These are phyloP conservation scores for Claviceps digitariae DNA, from an alignment of 2,329 filamentous ascomycete genomes.

Conservation along the genomic window DNA sequence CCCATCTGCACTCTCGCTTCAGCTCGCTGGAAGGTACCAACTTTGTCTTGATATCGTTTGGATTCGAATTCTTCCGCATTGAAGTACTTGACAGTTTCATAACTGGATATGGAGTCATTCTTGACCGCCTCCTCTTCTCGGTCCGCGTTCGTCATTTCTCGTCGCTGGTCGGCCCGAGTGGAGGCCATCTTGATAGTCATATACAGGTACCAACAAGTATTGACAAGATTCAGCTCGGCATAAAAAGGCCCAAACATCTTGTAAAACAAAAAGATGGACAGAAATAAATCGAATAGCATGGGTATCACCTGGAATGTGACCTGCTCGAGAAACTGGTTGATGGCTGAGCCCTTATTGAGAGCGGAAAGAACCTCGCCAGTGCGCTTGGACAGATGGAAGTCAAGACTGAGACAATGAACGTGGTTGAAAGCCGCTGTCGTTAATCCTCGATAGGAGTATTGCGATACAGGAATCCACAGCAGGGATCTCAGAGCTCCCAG, in stretches of 20 bases:
- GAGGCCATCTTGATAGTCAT: slow-evolving; percentile 93
- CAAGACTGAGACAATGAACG: slow-evolving; percentile 85
- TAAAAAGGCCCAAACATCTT: slow-evolving; percentile 51
- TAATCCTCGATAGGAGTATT: slow-evolving; percentile 90
- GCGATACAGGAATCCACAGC: slow-evolving; percentile 91
- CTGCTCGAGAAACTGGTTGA: slow-evolving; percentile 94
- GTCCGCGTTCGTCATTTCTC: slow-evolving; percentile 89
- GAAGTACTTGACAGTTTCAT: slow-evolving; percentile 89
- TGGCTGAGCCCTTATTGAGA: slow-evolving; percentile 87
- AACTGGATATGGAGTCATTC: slow-evolving; percentile 97
- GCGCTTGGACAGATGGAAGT: slow-evolving; percentile 93
- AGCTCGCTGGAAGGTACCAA: slow-evolving; percentile 56
- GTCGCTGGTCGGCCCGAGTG: slow-evolving; percentile 77
- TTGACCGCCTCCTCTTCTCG: slow-evolving; percentile 95
- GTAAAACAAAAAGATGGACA: slow-evolving; percentile 74
- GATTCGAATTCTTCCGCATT: slow-evolving; percentile 75
- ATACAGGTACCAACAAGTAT: slow-evolving; percentile 94
- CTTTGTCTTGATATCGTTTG: slow-evolving; percentile 55
- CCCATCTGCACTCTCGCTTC: slow-evolving; percentile 67
- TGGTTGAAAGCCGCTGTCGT: slow-evolving; percentile 95
- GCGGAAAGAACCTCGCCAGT: slow-evolving; percentile 94
- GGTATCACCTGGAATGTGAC: slow-evolving; percentile 92
- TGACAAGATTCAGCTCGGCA: slow-evolving; percentile 74
- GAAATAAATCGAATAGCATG: slow-evolving; percentile 79
- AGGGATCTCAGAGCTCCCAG: slow-evolving; percentile 70